A percentile compares a stretch with the other conserved stretches of the same genome.
Evolutionary conservation across 441 rosid genomes (phyloP).

Genomic region (Erysimum cheiri): DNA sequence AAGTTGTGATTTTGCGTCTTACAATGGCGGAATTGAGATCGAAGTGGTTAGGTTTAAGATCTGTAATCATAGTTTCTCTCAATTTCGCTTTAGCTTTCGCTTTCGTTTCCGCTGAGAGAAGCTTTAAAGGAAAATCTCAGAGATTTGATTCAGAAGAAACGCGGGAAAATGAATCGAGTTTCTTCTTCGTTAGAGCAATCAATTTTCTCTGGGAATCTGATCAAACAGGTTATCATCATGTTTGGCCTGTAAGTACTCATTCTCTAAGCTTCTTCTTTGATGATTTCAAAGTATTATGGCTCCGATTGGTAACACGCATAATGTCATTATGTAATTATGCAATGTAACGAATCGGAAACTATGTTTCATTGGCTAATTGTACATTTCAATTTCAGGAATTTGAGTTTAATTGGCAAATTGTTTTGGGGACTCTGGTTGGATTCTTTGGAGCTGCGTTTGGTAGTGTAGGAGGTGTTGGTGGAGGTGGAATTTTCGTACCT

Average conservation of each 20-base stretch:
- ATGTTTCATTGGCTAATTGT: no score
- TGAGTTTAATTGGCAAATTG: slow-evolving; percentile 58
- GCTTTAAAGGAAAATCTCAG: slow-evolving; percentile 46
- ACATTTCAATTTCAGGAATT: slow-evolving; percentile 37
- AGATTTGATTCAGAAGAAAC: slow-evolving; percentile 13
- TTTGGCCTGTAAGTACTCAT: slow-evolving; percentile 76
- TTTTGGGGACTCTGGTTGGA: slow-evolving; percentile 55
- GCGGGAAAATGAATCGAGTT: slow-evolving; percentile 45
- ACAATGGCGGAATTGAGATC: slow-evolving; percentile 46
- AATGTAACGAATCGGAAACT: no score
- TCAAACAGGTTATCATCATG: slow-evolving; percentile 63
- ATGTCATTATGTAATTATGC: no score
- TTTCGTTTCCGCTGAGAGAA: slow-evolving; percentile 67
- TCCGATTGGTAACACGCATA: no score
- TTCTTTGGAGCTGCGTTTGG: slow-evolving; percentile 73
- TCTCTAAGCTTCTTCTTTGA: no score
- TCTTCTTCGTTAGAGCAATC: slow-evolving; percentile 50
- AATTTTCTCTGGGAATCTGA: slow-evolving; percentile 71
- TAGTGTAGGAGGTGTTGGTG: slow-evolving; percentile 78
- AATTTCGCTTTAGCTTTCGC: slow-evolving; percentile 53
- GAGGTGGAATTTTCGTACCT: slow-evolving; percentile 70
- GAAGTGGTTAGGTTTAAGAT: slow-evolving; percentile 51
- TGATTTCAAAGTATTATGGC: no score
- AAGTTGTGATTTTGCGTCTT: background rate
- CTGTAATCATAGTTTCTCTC: slow-evolving; percentile 41